Percentiles rank a stretch among this genome's conserved stretches.
phyloP scores from a whole-genome alignment of 2,329 filamentous ascomycete genomes.

The Sclerotinia glacialis region DNA sequence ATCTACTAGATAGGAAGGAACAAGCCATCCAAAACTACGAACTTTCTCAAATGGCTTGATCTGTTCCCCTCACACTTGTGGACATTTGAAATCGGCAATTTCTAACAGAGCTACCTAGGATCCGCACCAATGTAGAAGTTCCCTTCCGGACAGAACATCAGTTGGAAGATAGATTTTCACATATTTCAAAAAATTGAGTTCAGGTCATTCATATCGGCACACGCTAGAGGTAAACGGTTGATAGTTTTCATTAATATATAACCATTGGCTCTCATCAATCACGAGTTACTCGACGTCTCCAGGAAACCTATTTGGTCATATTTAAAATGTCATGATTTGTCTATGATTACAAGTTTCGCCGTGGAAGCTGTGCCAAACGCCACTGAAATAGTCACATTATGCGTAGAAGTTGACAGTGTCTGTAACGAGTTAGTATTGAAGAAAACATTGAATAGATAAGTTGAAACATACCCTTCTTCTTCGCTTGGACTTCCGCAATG shows the following conservation, averaged over 20 bases:
- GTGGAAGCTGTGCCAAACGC: conserved; percentile 35
- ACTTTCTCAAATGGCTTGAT: background rate
- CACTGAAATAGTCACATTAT: conserved; percentile 30
- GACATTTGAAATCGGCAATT: background rate
- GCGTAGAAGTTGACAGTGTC: conserved; percentile 38
- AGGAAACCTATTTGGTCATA: conserved; percentile 3
- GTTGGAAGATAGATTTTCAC: background rate
- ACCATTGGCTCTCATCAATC: conserved; percentile 5
- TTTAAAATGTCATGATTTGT: conserved; percentile 30
- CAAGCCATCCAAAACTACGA: background rate
- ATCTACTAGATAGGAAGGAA: background rate
- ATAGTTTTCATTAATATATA: conserved; percentile 6
- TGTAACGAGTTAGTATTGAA: conserved; percentile 24
- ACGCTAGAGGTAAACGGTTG: background rate
- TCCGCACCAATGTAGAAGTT: background rate
- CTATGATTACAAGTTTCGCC: conserved; percentile 37
- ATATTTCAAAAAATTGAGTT: background rate
- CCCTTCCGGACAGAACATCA: background rate
- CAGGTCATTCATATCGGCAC: background rate
- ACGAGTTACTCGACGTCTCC: background rate
- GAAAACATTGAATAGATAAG: conserved; percentile 34
- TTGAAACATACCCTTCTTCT: conserved; percentile 51
- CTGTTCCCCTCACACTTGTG: background rate
- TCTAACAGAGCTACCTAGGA: background rate
- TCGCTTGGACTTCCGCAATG: conserved; percentile 94